Evolutionary conservation across 371 early-diverging fungal species (phyloP).

Genomic region (Rhizopus arrhizus): DNA sequence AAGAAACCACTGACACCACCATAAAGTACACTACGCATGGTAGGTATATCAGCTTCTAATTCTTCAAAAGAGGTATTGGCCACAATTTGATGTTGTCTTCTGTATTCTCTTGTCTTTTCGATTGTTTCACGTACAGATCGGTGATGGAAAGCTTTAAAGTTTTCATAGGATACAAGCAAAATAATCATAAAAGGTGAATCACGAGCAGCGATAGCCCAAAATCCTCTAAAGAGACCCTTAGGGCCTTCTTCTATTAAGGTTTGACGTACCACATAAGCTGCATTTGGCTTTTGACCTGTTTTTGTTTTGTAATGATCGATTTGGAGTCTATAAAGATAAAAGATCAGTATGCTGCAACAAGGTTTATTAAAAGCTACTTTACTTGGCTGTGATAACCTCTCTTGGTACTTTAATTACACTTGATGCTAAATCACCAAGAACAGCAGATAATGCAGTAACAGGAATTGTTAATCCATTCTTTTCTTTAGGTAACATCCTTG

Average conservation of each 20-base stretch:
- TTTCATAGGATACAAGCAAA: conserved; percentile 79
- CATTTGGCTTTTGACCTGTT: conserved; percentile 35
- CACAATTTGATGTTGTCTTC: conserved; percentile 43
- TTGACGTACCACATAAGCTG: conserved; percentile 55
- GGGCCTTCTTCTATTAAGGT: conserved; percentile 70
- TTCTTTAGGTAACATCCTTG: conserved; percentile 52
- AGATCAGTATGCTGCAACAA: conserved; percentile 8
- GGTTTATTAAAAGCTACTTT: conserved; percentile 7
- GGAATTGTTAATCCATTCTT: conserved; percentile 44
- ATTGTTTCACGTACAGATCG: conserved; percentile 45
- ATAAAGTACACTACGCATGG: conserved; percentile 68
- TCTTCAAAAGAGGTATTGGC: conserved; percentile 57
- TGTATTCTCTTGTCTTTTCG: conserved; percentile 34
- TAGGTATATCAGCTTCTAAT: conserved; percentile 67
- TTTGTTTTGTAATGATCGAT: conserved; percentile 60
- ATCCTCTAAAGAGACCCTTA: conserved; percentile 75
- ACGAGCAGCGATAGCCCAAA: conserved; percentile 74
- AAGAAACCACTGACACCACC: conserved; percentile 80
- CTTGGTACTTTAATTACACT: conserved; percentile 83
- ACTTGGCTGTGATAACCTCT: conserved; percentile 78
- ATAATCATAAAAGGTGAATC: conserved; percentile 87
- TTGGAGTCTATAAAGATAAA: conserved; percentile 53
- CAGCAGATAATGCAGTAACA: conserved; percentile 74
- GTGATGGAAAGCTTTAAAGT: conserved; percentile 75
- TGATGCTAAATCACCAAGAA: conserved; percentile 75